A percentile compares a stretch with the other conserved stretches of the same genome.
Conservation (phyloP, 164 flowering plant genomes). For the Nymphaea colorata region DNA sequence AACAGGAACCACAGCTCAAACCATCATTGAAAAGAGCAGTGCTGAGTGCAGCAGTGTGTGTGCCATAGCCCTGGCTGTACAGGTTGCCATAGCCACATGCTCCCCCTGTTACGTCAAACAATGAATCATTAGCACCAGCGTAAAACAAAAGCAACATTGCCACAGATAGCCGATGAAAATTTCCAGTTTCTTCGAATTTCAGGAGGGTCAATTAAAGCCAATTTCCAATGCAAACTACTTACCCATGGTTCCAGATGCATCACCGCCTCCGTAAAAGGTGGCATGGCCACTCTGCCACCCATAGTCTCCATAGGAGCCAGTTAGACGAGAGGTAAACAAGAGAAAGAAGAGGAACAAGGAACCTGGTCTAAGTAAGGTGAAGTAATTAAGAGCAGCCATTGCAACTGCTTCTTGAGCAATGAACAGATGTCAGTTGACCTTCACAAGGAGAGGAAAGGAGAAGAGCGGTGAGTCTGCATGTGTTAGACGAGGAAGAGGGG, state of each 20-base stretch:
- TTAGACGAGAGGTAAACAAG: neutral
- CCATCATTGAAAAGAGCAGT: slow-evolving; percentile 36
- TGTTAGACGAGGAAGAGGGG: neutral
- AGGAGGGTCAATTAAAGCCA: too few species aligned
- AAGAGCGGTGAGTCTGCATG: too few species aligned
- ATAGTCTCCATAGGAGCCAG: slow-evolving; percentile 9
- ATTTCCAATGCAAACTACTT: neutral
- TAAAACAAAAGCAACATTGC: neutral
- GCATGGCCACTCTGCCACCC: slow-evolving; percentile 28
- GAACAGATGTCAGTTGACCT: neutral
- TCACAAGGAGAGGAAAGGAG: neutral
- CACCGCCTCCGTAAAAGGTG: slow-evolving; percentile 36
- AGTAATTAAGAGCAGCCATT: neutral
- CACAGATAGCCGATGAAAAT: too few species aligned
- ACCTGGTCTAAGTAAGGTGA: neutral
- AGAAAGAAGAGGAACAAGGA: neutral
- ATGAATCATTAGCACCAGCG: too few species aligned
- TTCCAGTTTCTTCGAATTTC: too few species aligned
- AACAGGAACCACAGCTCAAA: slow-evolving; percentile 31
- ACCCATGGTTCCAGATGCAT: slow-evolving; percentile 40
- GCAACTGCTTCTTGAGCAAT: neutral
- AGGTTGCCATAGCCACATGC: slow-evolving; percentile 37
- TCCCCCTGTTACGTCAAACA: slow-evolving; percentile 17
- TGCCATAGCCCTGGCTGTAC: slow-evolving; percentile 30
- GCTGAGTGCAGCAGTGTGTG: slow-evolving; percentile 33